Conservation (phyloP, 441 rosid genomes). For the Corymbia calophylla region DNA sequence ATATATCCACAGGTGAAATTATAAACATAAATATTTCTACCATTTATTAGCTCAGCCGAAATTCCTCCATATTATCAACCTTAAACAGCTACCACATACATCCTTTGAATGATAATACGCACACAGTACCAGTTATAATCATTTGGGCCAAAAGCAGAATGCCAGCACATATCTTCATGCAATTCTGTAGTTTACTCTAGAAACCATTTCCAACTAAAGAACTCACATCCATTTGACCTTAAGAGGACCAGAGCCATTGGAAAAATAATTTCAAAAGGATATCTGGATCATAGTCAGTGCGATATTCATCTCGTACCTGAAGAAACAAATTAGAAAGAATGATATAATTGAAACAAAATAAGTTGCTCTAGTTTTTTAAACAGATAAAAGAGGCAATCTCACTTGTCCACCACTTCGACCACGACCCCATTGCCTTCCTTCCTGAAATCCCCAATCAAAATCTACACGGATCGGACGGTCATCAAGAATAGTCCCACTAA, state of each 20-base stretch:
- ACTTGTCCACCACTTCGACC: slow-evolving; percentile 99
- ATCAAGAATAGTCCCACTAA: slow-evolving; percentile 95
- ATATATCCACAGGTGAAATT: not conserved
- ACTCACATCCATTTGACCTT: not conserved
- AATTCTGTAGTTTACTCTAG: not conserved
- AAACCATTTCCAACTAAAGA: not conserved
- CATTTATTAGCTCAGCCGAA: not conserved
- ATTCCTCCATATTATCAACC: not conserved
- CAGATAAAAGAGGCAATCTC: slow-evolving; percentile 1
- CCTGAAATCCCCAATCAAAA: slow-evolving; percentile 98
- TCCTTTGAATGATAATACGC: not conserved
- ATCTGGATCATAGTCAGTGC: slow-evolving; percentile 99
- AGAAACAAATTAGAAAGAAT: not conserved
- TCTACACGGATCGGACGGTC: slow-evolving; percentile 98
- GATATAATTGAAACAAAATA: not conserved
- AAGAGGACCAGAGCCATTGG: not conserved
- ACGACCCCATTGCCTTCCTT: slow-evolving; percentile 99
- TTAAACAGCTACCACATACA: not conserved
- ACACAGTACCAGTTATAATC: not conserved
- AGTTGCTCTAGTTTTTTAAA: not conserved
- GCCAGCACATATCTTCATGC: not conserved
- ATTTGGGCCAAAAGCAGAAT: not conserved
- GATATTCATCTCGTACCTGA: slow-evolving; percentile 98
- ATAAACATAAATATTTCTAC: not conserved
- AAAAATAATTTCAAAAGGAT: slow-evolving; percentile 44